Evolutionary conservation across 2,329 filamentous ascomycete genomes (phyloP), one percentile per base, ranked within the genome.

Genomic region (Cadophora sp.): DNA sequence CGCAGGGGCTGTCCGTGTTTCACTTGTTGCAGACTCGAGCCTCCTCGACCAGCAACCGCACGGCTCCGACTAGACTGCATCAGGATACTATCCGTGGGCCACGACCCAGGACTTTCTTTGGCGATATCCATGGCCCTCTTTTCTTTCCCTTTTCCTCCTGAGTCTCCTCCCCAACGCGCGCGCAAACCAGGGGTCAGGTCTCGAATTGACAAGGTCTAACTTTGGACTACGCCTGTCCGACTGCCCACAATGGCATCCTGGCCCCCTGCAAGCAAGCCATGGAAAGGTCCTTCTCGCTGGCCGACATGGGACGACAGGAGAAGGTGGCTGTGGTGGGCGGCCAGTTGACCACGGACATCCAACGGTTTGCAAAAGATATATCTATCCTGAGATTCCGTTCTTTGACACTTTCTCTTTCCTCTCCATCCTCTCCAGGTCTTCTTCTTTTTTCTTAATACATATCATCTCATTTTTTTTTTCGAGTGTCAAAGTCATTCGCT

Each of bases 401-500:
- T 11, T n/a, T 27, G 9, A 56, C 31, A 43, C 48, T 40, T 68
- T 72, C 62, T 31, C 53, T 68, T 70, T 68, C 46, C 62, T 74
- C 72, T 53, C 55, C 62, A 70, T 71, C 71, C 70, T 68, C 65
- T 71, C 71, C 69, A 72, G 74, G 61, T 76, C 66, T 77, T 71
- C 72, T 69, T 67, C 67, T 73, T 67, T 70, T 65, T 73, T 69
- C 70, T 66, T 71, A 73, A 73, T 70, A 71, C 71, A 62, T 51
- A 68, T 71, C 63, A 63, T 73, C 70, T 73, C 72, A 40, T 59
- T 59, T 69, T 71, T 59, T 69, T 71, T 65, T 72, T 74, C 72
- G 73, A 75, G 76, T 76, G 72, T 74, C 77, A 79, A 79, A 79
- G 78, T 83, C 82, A 80, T 80, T 84, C 81, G 78, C 79, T 81